Conservation (phyloP, 306 rosid genomes). For the Purshia tridentata region DNA sequence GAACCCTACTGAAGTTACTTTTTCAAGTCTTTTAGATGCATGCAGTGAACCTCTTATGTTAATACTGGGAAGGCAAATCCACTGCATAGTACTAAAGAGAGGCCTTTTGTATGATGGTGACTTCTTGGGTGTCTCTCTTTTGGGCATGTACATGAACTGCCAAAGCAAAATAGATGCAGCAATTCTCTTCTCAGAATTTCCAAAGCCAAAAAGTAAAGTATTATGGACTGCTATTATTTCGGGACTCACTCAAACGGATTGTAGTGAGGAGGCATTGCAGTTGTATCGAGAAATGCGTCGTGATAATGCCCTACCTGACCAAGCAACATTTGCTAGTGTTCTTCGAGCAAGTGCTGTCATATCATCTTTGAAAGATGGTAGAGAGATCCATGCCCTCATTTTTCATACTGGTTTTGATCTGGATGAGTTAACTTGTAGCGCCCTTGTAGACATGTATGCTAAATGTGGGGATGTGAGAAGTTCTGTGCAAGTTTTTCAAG, state of each 20-base stretch:
- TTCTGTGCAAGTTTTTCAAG: slow-evolving; percentile 60
- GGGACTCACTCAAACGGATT: slow-evolving; percentile 62
- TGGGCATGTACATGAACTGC: slow-evolving; percentile 66
- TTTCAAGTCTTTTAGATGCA: slow-evolving; percentile 63
- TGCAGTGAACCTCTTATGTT: slow-evolving; percentile 45
- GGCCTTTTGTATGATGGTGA: slow-evolving; percentile 58
- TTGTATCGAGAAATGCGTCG: slow-evolving; percentile 57
- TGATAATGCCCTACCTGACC: slow-evolving; percentile 60
- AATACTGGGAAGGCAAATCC: slow-evolving; percentile 65
- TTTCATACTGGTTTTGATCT: slow-evolving; percentile 64
- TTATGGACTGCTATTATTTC: slow-evolving; percentile 71
- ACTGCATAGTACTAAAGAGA: slow-evolving; percentile 48
- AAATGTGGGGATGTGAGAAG: slow-evolving; percentile 68
- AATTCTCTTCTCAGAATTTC: slow-evolving; percentile 60
- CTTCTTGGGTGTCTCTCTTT: slow-evolving; percentile 58
- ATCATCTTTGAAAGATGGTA: slow-evolving; percentile 59
- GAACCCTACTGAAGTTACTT: slow-evolving; percentile 67
- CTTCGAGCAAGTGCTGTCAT: slow-evolving; percentile 64
- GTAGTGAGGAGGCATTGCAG: slow-evolving; percentile 50
- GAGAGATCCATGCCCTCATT: slow-evolving; percentile 60
- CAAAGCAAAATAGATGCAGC: slow-evolving; percentile 54
- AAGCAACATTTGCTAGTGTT: slow-evolving; percentile 79
- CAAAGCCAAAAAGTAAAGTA: slow-evolving; percentile 49
- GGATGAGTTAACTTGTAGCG: slow-evolving; percentile 69
- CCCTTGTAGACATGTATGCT: slow-evolving; percentile 86